phyloP scores from a whole-genome alignment of 495 filamentous ascomycete species.

The Podospora bellae-mahoneyi region DNA sequence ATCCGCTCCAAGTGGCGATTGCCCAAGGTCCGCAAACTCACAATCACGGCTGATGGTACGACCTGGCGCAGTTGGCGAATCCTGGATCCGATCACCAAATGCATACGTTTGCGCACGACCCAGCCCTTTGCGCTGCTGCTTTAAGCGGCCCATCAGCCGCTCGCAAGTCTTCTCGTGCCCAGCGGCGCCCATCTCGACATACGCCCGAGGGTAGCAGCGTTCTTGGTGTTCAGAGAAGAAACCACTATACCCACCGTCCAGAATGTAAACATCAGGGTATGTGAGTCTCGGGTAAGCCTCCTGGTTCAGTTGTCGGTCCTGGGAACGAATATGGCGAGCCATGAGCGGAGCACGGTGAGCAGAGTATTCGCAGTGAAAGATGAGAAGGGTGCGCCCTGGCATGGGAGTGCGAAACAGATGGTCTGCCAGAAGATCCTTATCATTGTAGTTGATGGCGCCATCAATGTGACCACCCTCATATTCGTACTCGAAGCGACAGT shows the following conservation, averaged over 20 bases:
- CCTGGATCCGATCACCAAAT: constrained; percentile 76
- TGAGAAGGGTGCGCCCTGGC: constrained; percentile 68
- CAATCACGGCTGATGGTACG: constrained; percentile 43
- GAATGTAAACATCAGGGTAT: constrained; percentile 94
- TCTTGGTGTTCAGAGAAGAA: constrained; percentile 77
- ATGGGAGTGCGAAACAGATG: constrained; percentile 68
- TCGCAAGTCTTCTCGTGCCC: constrained; percentile 90
- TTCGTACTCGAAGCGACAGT: constrained; percentile 98
- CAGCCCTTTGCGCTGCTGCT: constrained; percentile 72
- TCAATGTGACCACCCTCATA: constrained; percentile 95
- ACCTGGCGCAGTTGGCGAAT: constrained; percentile 70
- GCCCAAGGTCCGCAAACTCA: constrained; percentile 49
- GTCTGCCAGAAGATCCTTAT: constrained; percentile 78
- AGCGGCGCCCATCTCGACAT: constrained; percentile 90
- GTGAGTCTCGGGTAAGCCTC: constrained; percentile 80
- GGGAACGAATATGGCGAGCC: constrained; percentile 81
- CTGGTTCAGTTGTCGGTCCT: constrained; percentile 78
- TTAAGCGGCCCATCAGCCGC: constrained; percentile 84
- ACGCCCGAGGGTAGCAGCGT: constrained; percentile 88
- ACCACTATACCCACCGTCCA: constrained; percentile 91
- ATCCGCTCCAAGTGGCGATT: constrained; percentile 49
- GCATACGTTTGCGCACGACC: constrained; percentile 90
- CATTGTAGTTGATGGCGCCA: constrained; percentile 89
- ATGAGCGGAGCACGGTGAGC: constrained; percentile 96
- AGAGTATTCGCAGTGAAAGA: constrained; percentile 98